Percentiles rank a stretch among this genome's conserved stretches.
Evolutionary conservation across 768 basidiomycete genomes (phyloP).

Genomic region (Russula dissimulans): DNA sequence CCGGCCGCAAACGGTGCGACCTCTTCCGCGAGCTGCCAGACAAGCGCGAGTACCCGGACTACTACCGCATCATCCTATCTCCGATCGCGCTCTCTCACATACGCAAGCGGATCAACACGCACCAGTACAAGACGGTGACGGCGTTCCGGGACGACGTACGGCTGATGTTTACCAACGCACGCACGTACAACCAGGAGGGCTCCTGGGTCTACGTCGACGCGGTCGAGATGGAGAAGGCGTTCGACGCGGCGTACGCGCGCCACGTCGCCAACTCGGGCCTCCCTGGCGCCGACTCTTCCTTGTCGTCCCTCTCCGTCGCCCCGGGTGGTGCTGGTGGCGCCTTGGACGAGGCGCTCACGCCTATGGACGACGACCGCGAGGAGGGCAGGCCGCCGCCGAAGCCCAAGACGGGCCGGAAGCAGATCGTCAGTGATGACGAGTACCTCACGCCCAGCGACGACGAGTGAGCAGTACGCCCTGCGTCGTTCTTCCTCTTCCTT

Average conservation of each 20-base stretch:
- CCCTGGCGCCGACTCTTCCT: constrained; percentile 50
- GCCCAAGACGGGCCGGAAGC: constrained; percentile 54
- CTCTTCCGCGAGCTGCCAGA: constrained; percentile 85
- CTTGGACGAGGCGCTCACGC: constrained; percentile 63
- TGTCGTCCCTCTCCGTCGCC: constrained; percentile 29
- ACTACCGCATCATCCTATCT: constrained; percentile 77
- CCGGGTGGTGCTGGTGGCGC: constrained; percentile 32
- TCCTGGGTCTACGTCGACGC: constrained; percentile 94
- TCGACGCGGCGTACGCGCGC: constrained; percentile 60
- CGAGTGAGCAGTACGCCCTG: constrained; percentile 30
- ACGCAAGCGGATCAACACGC: constrained; percentile 60
- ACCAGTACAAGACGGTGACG: constrained; percentile 64
- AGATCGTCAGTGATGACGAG: constrained; percentile 63
- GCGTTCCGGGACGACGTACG: constrained; percentile 73
- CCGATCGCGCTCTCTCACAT: constrained; percentile 87
- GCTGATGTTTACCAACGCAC: constrained; percentile 90
- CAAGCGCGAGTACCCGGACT: constrained; percentile 83
- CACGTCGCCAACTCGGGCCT: constrained; percentile 58
- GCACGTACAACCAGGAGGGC: constrained; percentile 89
- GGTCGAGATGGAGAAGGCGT: constrained; percentile 88
- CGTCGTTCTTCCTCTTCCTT: too few species aligned
- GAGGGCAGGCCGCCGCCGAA: constrained; percentile 58
- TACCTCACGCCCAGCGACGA: constrained; percentile 68
- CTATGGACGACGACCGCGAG: constrained; percentile 53
- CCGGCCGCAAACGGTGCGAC: constrained; percentile 73